Conservation (phyloP, 176 grass and related monocot species). For the Cymbopogon citratus region DNA sequence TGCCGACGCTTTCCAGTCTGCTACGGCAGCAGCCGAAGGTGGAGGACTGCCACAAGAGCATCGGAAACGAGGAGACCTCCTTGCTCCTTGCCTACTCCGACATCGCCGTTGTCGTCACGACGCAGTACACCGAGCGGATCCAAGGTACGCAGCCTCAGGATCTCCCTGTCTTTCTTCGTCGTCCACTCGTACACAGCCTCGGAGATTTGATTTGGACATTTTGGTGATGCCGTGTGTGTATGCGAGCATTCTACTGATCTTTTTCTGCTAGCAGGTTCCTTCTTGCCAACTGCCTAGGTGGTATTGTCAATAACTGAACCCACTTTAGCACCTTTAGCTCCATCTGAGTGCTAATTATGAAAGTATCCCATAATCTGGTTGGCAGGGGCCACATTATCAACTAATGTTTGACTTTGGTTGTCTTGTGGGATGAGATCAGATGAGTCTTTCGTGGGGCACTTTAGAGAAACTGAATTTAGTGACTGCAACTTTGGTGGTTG, state of each 20-base stretch:
- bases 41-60: too few relatives aligned
- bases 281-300: constrained; percentile 2
- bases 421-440: background rate
- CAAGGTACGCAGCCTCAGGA: too few relatives aligned
- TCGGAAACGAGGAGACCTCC: too few relatives aligned
- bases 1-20: too few relatives aligned
- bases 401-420: background rate
- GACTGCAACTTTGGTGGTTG: background rate
- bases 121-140: too few relatives aligned
- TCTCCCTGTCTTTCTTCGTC: too few relatives aligned
- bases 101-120: too few relatives aligned
- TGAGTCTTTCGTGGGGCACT: background rate
- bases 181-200: too few relatives aligned
- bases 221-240: too few relatives aligned
- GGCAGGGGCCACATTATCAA: background rate
- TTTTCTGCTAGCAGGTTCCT: background rate
- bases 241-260: constrained; percentile 26
- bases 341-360: background rate
- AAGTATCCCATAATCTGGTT: background rate
- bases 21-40: too few relatives aligned
- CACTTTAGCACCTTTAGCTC: constrained; percentile 6
- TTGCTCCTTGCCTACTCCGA: too few relatives aligned
- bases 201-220: too few relatives aligned
- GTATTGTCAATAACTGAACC: constrained; percentile 1
- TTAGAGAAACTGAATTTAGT: background rate